These are phyloP conservation scores for Pichia heedii DNA, from an alignment of 805 yeast genomes.

Conservation along the genomic window DNA sequence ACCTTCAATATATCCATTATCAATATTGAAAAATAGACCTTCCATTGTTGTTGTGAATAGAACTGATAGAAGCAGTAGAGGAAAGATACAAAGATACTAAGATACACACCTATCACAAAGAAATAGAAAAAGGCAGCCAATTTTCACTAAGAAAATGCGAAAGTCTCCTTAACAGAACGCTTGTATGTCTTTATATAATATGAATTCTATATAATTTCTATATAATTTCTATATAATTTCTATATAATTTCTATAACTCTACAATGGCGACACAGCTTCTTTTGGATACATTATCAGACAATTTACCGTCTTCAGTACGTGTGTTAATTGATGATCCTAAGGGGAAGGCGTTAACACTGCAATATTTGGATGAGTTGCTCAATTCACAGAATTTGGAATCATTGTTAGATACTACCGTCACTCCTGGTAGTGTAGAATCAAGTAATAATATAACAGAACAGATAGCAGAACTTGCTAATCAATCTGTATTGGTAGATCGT, in stretches of 20 bases:
- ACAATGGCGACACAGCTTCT: slow-evolving; percentile 21
- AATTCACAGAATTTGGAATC: slow-evolving; percentile 34
- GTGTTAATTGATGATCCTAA: slow-evolving; percentile 25
- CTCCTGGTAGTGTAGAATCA: slow-evolving; percentile 9
- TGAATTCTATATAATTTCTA: too few species aligned
- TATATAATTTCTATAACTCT: too few species aligned
- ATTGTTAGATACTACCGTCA: slow-evolving; percentile 18
- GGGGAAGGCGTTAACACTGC: slow-evolving; percentile 27
- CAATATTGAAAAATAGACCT: slow-evolving; percentile 84
- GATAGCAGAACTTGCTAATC: slow-evolving; percentile 53
- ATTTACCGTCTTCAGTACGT: slow-evolving; percentile 19
- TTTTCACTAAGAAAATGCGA: neutral
- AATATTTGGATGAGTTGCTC: slow-evolving; percentile 31
- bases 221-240: too few species aligned
- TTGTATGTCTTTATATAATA: neutral
- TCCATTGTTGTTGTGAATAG: slow-evolving; percentile 48
- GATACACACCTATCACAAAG: neutral
- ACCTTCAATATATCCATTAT: slow-evolving; percentile 87
- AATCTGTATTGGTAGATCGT: slow-evolving; percentile 3
- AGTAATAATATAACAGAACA: slow-evolving; percentile 34
- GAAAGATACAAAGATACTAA: neutral
- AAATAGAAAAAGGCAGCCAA: neutral
- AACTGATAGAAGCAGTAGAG: neutral
- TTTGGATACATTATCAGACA: slow-evolving; percentile 28
- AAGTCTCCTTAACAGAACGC: neutral